Percentiles rank a stretch among this genome's conserved stretches.
These are phyloP conservation scores for Geosmithia putterillii DNA, from an alignment of 2,329 filamentous ascomycete genomes.

Conservation along the genomic window DNA sequence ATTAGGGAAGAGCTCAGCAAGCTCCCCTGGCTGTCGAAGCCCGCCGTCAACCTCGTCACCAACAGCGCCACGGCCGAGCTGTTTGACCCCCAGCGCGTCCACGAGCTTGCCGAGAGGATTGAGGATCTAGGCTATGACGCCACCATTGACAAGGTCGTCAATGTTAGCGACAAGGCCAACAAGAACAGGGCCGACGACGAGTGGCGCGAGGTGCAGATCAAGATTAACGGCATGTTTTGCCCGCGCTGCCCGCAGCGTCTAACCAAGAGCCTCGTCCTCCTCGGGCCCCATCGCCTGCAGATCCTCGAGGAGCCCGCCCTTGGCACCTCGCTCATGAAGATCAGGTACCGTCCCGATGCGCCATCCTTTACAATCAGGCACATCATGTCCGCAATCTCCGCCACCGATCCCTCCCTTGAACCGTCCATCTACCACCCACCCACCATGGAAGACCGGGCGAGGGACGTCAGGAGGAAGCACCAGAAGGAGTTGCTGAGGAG, in stretches of 20 bases:
- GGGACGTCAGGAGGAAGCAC: conserved; percentile 58
- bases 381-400: conserved; percentile 56
- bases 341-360: conserved; percentile 57
- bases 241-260: conserved; percentile 55
- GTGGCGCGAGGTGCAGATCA: conserved; percentile 47
- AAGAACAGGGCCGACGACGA: conserved; percentile 17
- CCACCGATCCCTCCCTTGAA: conserved; percentile 51
- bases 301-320: conserved; percentile 44
- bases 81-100: conserved; percentile 15
- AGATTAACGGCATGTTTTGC: conserved; percentile 64
- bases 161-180: conserved; percentile 20
- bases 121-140: conserved; percentile 57
- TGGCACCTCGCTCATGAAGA: conserved; percentile 52
- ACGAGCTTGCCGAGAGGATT: conserved; percentile 32
- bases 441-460: conserved; percentile 72
- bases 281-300: conserved; percentile 33
- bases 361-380: conserved; percentile 63
- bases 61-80: conserved; percentile 55
- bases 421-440: conserved; percentile 67
- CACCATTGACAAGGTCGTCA: conserved; percentile 36
- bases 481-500: conserved; percentile 56
- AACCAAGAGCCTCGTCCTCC: conserved; percentile 36
- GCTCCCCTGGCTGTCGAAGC: conserved; percentile 41
- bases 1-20: conserved; percentile 48
- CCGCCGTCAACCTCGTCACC: conserved; percentile 51